A percentile compares a stretch with the other conserved stretches of the same genome.
Conservation (phyloP, 2,329 filamentous ascomycete genomes). For the Pseudogymnoascus sp. region DNA sequence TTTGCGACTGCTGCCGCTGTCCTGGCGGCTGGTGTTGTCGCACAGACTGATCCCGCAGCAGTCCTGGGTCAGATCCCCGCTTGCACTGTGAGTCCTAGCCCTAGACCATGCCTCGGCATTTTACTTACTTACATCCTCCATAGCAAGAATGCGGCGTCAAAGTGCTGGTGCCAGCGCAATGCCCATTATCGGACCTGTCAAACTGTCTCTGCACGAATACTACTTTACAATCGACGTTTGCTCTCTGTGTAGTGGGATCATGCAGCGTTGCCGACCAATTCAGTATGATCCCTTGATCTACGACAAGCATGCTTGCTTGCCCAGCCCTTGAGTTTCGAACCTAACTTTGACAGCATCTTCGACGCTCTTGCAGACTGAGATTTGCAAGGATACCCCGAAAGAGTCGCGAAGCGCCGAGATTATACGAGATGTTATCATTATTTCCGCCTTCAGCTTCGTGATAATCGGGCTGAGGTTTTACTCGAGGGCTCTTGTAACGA, state of each 20-base stretch:
- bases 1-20: not conserved
- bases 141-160: constrained; percentile 7
- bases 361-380: constrained; percentile 11
- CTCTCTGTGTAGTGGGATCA: constrained; percentile 10
- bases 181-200: not conserved
- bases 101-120: not conserved
- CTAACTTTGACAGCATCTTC: constrained; percentile 8
- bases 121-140: not conserved
- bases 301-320: not conserved
- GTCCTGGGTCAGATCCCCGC: constrained; percentile 4
- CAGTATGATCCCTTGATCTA: constrained; percentile 9
- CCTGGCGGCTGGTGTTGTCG: not conserved
- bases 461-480: constrained; percentile 15
- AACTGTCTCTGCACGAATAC: constrained; percentile 18
- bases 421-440: constrained; percentile 11
- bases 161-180: not conserved
- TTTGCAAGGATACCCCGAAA: constrained; percentile 13
- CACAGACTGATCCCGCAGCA: not conserved
- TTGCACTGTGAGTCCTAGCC: constrained; percentile 1
- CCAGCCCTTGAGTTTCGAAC: not conserved
- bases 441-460: constrained; percentile 13
- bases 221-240: constrained; percentile 12
- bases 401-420: constrained; percentile 14
- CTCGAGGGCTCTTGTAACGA: constrained; percentile 13
- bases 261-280: constrained; percentile 15